Evolutionary conservation across 345 rosid genomes (phyloP), one percentile per base, ranked within the genome.

Genomic region (Raphanus sativus): DNA sequence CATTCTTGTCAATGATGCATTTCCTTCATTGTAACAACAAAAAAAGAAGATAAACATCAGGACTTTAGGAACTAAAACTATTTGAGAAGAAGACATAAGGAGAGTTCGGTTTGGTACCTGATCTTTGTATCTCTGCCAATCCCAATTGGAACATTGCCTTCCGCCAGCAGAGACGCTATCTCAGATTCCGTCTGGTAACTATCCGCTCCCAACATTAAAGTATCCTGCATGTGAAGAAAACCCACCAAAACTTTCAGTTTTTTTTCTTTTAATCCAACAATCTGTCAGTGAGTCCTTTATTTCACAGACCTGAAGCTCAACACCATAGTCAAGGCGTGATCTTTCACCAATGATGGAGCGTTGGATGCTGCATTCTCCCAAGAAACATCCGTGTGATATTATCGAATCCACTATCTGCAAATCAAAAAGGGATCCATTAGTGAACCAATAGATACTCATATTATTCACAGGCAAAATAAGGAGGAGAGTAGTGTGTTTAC

Each of bases 301-400:
- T 26, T 52, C 25, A 21, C 66, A 71, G 68, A 92, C 98, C 92
- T 87, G 86, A 75, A 94, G 86, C 82, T 89, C 94, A 75, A 90
- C 97, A 29, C 97, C 95, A 71, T 68, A 89, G 71, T 92, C 98
- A 70, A 94, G 76, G 64, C 98, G 95, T 4, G 97, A 92, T 36
- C 95, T 89, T 82, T 92, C 98, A 40, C 98, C 97, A 13, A 92
- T 86, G 11, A 94, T 89, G 52, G 98, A 94, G 82, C 84, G 92
- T 71, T 87, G 86, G 26, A 94, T 73, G 2, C 29, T 70, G 70
- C 98, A 92, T 75, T 92, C 97, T 78, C 95, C 74, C 83, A 94
- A 81, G 92, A 94, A 94, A 82, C 98, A 94, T 76, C 98, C 98
- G 8, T 94, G 98, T 8, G 98, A 92, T 76, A 92, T 90, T 73